A percentile compares a stretch with the other conserved stretches of the same genome.
These are phyloP conservation scores for Cucumis hystrix DNA, from an alignment of 306 rosid genomes.

Conservation along the genomic window DNA sequence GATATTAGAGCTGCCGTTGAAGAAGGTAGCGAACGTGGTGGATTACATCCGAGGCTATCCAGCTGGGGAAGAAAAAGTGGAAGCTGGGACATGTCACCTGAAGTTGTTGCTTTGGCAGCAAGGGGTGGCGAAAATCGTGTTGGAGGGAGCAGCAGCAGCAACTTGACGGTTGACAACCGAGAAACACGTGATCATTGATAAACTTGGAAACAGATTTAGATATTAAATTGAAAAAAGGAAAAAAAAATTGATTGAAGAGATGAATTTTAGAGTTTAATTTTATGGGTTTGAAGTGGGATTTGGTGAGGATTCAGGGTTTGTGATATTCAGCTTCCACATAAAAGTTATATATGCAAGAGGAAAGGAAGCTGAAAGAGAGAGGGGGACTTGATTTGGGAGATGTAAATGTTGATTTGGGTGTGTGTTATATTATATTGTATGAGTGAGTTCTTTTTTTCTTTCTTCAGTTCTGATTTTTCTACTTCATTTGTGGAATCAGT, in stretches of 20 bases:
- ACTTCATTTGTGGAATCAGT: conserved; percentile 31
- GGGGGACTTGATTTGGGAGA: conserved; percentile 19
- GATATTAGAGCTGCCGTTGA: conserved; percentile 65
- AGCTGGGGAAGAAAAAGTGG: conserved; percentile 99
- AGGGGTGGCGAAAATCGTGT: conserved; percentile 69
- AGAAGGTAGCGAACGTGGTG: conserved; percentile 43
- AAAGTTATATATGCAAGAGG: conserved; percentile 31
- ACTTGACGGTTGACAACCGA: conserved; percentile 17
- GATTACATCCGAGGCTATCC: conserved; percentile 77
- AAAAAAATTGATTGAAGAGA: neutral
- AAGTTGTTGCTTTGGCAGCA: conserved; percentile 84
- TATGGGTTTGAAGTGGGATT: conserved; percentile 11
- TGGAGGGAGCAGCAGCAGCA: conserved; percentile 48
- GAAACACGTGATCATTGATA: conserved; percentile 7
- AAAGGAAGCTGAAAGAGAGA: neutral
- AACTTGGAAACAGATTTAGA: conserved; percentile 1
- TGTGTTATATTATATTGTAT: conserved; percentile 32
- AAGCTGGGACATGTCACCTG: conserved; percentile 99
- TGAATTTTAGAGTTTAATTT: conserved; percentile 1
- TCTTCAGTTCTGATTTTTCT: conserved; percentile 15
- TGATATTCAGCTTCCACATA: conserved; percentile 18
- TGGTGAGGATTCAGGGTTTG: conserved; percentile 10
- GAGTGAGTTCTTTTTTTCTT: conserved; percentile 34
- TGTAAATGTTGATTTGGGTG: conserved; percentile 43
- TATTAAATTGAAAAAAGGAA: neutral